Evolutionary conservation across 305 asterid species (phyloP).

Genomic region (Lippia alba): DNA sequence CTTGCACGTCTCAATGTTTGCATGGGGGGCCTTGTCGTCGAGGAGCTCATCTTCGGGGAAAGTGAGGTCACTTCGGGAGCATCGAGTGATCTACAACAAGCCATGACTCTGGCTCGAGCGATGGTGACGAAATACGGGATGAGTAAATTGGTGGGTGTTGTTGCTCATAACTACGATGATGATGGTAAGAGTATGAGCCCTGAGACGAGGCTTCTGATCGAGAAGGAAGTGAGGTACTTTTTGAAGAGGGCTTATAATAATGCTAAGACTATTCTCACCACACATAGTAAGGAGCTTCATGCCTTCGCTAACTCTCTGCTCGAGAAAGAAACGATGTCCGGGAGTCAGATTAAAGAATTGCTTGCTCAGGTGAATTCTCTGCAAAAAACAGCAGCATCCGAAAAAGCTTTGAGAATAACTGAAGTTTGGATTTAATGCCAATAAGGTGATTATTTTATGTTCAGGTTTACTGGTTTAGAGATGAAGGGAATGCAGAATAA

Average conservation of each 20-base stretch:
- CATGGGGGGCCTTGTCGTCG: conserved; percentile 98
- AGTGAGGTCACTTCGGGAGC: conserved; percentile 92
- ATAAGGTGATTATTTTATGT: no score
- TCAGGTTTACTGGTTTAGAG: no score
- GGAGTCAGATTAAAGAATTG: conserved; percentile 71
- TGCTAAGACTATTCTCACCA: conserved; percentile 70
- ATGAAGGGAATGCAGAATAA: conserved; percentile 10
- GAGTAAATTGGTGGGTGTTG: conserved; percentile 88
- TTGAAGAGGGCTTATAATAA: conserved; percentile 78
- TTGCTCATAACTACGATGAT: conserved; percentile 82
- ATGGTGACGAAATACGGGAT: conserved; percentile 94
- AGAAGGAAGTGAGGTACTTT: conserved; percentile 74
- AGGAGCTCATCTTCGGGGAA: conserved; percentile 93
- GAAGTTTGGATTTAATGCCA: background rate
- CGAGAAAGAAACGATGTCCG: conserved; percentile 82
- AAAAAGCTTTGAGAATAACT: no score
- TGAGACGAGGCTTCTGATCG: conserved; percentile 83
- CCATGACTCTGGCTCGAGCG: conserved; percentile 79
- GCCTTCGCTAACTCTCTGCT: conserved; percentile 89
- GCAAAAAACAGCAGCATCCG: conserved; percentile 44
- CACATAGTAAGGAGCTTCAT: conserved; percentile 73
- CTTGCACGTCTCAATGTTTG: conserved; percentile 86
- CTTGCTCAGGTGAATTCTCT: conserved; percentile 54
- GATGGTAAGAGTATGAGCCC: conserved; percentile 98
- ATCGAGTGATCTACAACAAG: conserved; percentile 79